Evolutionary conservation across 2,329 filamentous ascomycete species (phyloP), one percentile per base, ranked within the genome.

Genomic region (Rugonectria rugulosa): DNA sequence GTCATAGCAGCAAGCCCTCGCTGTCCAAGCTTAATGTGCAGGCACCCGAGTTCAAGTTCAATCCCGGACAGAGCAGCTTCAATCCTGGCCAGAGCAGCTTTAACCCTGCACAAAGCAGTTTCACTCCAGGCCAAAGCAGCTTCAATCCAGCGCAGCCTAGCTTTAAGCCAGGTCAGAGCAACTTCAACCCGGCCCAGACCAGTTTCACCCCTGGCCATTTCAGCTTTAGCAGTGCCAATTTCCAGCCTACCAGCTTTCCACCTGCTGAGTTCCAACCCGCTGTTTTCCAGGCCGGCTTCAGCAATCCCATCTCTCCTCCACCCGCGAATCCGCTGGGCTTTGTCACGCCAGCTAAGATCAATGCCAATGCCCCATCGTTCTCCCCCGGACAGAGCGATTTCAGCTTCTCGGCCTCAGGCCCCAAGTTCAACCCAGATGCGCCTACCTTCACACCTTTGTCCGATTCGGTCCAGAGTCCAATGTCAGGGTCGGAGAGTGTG

Each of bases 41-140:
- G 59, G 94, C 94, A 0, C 90, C 92, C 41, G 91, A 95, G 68
- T 97, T 97, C 79, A 91, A 88, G 65, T 94, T 94, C 73, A 84
- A 85, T 59, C 83, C 83, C 4, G 71, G 75, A n/a, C 45, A 62
- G 10, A 82, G 72, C 65, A 65, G 56, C 26, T 67, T 67, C n/a
- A 66, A 57, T 4, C 61, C 63, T 14, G 63, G 92, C 40, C 91
- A 95, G 68, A 97, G 97, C 79, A 91, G 88, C 65, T 94, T 94
- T 73, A 84, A 85, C 59, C 83, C 83, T 5, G 71, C 74, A 40
- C 46, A 62, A 6, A 82, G 72, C 66, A 65, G 60, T 26, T 67
- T 67, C n/a, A 65, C 12, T 12, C 77, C 43, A 4, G 19, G 92
- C 40, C 91, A 95, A 68, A 97, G 97, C 79, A 91, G 88, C 65